A percentile compares a stretch with the other conserved stretches of the same genome.
phyloP scores from a whole-genome alignment of 257 asterid genomes.

The Solanum virginianum region DNA sequence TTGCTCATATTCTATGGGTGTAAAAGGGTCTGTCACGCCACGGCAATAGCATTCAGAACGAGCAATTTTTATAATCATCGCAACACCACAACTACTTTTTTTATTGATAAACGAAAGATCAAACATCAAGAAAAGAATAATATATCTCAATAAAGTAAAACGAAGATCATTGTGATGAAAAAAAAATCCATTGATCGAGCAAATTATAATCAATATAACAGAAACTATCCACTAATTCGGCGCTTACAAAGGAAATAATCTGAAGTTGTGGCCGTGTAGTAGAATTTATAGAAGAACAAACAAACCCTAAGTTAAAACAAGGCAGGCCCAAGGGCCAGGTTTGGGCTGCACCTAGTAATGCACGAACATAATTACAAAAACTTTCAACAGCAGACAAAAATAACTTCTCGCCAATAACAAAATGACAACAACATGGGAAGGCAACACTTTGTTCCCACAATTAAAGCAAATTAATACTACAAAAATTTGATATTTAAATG shows the following conservation, averaged over 20 bases:
- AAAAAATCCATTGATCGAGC: no score
- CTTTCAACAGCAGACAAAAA: no score
- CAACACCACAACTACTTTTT: constrained; percentile 2
- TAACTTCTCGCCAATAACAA: no score
- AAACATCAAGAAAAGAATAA: not conserved
- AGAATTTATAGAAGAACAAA: not conserved
- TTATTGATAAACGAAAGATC: not conserved
- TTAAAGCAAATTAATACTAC: no score
- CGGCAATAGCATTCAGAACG: constrained; percentile 51
- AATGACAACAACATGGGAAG: no score
- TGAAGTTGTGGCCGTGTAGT: not conserved
- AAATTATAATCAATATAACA: not conserved
- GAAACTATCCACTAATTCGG: no score
- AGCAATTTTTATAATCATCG: constrained; percentile 63
- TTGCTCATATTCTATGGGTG: constrained; percentile 88
- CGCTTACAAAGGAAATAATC: no score
- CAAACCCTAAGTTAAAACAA: not conserved
- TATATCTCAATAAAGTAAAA: no score
- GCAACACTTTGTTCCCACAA: no score
- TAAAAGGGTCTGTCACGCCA: constrained; percentile 54
- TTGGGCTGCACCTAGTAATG: not conserved
- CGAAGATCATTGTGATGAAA: no score
- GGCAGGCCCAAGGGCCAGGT: not conserved
- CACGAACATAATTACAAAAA: no score
- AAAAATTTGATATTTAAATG: no score